phyloP scores from a whole-genome alignment of 208 protist species.

The Lotmaria passim region DNA sequence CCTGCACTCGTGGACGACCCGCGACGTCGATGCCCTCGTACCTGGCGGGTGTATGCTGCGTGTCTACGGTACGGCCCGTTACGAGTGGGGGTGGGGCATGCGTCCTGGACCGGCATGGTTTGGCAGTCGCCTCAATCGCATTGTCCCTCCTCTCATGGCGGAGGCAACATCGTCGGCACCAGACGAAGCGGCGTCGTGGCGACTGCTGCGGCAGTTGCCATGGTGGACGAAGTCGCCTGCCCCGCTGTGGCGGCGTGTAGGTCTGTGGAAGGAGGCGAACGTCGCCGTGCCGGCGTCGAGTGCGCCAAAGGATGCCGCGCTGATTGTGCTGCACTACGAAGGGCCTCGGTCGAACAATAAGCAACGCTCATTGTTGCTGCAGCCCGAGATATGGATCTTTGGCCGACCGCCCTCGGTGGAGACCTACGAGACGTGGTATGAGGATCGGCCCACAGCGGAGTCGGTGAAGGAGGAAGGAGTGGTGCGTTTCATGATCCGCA shows the following conservation, averaged over 20 bases:
- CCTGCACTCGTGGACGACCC: conserved; percentile 76
- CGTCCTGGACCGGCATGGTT: conserved; percentile 74
- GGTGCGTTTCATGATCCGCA: conserved; percentile 71
- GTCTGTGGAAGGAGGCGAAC: no score
- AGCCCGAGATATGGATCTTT: conserved; percentile 78
- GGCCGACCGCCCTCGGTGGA: conserved; percentile 64
- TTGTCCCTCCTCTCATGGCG: conserved; percentile 10
- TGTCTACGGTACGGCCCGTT: conserved; percentile 75
- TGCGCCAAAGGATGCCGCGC: conserved; percentile 48
- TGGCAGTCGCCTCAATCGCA: conserved; percentile 49
- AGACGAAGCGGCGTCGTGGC: neutral
- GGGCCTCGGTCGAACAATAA: conserved; percentile 67
- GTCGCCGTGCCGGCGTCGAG: neutral
- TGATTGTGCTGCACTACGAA: conserved; percentile 89
- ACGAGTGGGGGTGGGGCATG: conserved; percentile 88
- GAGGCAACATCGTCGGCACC: neutral
- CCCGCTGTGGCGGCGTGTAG: neutral
- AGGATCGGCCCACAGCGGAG: conserved; percentile 65
- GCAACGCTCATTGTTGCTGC: conserved; percentile 71
- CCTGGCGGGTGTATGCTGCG: conserved; percentile 68
- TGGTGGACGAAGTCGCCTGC: neutral
- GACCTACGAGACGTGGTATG: conserved; percentile 70
- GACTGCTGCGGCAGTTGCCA: neutral
- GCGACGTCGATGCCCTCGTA: conserved; percentile 76
- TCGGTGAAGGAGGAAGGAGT: conserved; percentile 62